A percentile compares a stretch with the other conserved stretches of the same genome.
Evolutionary conservation across 768 basidiomycete species (phyloP).

Genomic region (Lactarius psammicola): DNA sequence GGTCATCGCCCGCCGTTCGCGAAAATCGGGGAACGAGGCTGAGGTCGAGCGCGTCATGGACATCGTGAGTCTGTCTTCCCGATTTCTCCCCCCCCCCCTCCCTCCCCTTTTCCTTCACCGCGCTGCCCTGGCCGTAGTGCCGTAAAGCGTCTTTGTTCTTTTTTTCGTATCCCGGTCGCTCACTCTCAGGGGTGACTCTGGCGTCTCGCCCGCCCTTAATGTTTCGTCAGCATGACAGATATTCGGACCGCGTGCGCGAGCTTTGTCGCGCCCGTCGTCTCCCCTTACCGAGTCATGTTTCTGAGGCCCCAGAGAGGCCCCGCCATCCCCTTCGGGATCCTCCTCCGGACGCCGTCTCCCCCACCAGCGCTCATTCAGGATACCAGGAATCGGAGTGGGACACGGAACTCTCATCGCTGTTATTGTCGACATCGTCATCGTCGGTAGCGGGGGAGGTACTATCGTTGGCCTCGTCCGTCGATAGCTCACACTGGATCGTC

Average conservation of each 20-base stretch:
- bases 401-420: not conserved
- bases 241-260: conserved; percentile 14
- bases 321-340: not conserved
- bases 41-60: conserved; percentile 16
- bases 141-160: not conserved
- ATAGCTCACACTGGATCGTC: conserved; percentile 6
- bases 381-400: conserved; percentile 5
- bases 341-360: not conserved
- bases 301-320: no score
- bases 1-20: conserved; percentile 28
- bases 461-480: not conserved
- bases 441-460: no score
- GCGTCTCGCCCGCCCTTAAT: not conserved
- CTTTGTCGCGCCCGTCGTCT: conserved; percentile 1
- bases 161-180: not conserved
- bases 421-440: not conserved
- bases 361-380: not conserved
- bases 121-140: not conserved
- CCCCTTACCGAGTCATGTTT: conserved; percentile 5
- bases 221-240: conserved; percentile 12
- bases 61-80: conserved; percentile 12
- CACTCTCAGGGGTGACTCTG: not conserved
- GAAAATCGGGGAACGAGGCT: not conserved
- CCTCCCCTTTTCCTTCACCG: not conserved
- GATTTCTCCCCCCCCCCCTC: not conserved